Evolutionary conservation across 2,329 filamentous ascomycete species (phyloP).

Genomic region (Berkeleyomyces basicola): DNA sequence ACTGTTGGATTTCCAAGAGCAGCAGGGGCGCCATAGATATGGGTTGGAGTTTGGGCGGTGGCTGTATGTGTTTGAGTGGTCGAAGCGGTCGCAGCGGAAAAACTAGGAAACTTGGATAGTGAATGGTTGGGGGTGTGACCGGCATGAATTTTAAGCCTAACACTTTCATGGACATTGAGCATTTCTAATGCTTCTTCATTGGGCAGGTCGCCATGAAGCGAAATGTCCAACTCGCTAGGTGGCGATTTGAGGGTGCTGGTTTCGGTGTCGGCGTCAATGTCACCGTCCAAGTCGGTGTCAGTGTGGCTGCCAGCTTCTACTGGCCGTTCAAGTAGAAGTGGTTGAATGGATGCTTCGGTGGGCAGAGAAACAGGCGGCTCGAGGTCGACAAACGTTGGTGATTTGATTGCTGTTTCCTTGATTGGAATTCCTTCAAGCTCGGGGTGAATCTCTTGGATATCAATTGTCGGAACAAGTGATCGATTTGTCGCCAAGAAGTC

Average conservation of each 20-base stretch:
- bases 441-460: slow-evolving; percentile 40
- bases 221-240: not conserved
- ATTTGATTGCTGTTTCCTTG: slow-evolving; percentile 36
- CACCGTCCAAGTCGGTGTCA: not conserved
- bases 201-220: slow-evolving; percentile 16
- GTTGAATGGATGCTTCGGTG: not conserved
- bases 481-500: slow-evolving; percentile 22
- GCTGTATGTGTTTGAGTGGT: slow-evolving; percentile 4
- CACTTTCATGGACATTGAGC: slow-evolving; percentile 31
- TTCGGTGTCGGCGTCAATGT: not conserved
- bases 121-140: slow-evolving; percentile 48
- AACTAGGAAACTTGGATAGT: slow-evolving; percentile 31
- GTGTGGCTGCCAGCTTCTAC: not conserved
- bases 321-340: not conserved
- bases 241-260: not conserved
- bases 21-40: slow-evolving; percentile 10
- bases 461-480: slow-evolving; percentile 30
- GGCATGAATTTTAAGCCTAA: slow-evolving; percentile 42
- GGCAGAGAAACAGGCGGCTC: slow-evolving; percentile 3
- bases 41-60: slow-evolving; percentile 12
- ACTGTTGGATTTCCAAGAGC: slow-evolving; percentile 7
- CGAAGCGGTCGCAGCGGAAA: slow-evolving; percentile 15
- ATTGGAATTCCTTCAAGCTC: slow-evolving; percentile 43
- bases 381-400: slow-evolving; percentile 32
- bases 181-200: slow-evolving; percentile 28